phyloP scores from a whole-genome alignment of 768 basidiomycete genomes.

The Leccinum variicolor region DNA sequence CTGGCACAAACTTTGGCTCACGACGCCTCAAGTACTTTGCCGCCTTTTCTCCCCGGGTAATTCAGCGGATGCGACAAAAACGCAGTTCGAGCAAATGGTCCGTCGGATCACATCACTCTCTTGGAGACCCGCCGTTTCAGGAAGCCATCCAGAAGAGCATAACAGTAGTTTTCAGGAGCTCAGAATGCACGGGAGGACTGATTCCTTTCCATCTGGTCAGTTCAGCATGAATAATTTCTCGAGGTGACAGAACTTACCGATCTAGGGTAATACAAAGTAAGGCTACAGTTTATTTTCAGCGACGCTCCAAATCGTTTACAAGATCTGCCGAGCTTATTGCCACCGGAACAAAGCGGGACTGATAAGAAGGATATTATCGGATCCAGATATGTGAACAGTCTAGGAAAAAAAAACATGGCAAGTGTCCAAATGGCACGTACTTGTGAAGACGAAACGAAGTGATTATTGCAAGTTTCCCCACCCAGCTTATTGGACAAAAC shows the following conservation, averaged over 20 bases:
- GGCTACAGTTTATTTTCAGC: constrained; percentile 1
- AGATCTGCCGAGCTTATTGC: constrained; percentile 14
- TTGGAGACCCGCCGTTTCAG: neutral
- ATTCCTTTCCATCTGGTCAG: neutral
- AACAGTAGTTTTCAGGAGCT: neutral
- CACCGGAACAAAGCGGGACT: constrained; percentile 13
- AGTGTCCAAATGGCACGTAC: neutral
- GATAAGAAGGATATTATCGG: constrained; percentile 1
- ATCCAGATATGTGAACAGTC: neutral
- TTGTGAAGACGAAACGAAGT: neutral
- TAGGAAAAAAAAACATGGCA: neutral
- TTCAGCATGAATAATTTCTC: neutral
- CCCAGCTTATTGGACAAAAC: neutral
- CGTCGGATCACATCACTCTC: constrained; percentile 1
- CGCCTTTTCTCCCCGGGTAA: neutral
- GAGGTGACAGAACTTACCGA: neutral
- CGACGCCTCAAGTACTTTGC: neutral
- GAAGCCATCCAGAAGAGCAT: neutral
- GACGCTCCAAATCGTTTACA: constrained; percentile 1
- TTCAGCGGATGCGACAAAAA: neutral
- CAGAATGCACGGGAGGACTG: neutral
- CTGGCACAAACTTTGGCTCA: neutral
- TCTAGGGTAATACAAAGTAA: neutral
- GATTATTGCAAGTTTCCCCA: constrained; percentile 4
- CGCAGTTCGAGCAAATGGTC: neutral